These are phyloP conservation scores for Fagopyrum tataricum DNA, from an alignment of 148 eudicot species.

Conservation along the genomic window DNA sequence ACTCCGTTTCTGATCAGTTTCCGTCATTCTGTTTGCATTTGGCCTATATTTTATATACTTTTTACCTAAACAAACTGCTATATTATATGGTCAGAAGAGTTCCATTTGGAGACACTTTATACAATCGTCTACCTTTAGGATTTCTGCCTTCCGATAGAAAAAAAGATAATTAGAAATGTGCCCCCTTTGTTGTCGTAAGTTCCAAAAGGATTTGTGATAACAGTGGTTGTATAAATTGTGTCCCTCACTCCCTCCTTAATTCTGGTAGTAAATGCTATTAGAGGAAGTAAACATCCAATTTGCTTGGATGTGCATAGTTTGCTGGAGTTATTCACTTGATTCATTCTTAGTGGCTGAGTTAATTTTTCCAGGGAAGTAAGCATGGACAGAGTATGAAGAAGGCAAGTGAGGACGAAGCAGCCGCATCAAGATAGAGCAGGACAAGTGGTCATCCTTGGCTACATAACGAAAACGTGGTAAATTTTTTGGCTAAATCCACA, in stretches of 20 bases:
- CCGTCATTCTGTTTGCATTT: background rate
- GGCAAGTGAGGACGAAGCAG: conserved; percentile 36
- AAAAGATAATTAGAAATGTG: background rate
- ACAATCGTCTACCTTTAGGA: background rate
- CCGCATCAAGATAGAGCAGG: conserved; percentile 21
- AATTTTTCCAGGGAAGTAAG: conserved; percentile 45
- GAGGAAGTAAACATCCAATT: background rate
- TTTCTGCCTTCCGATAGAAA: background rate
- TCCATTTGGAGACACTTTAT: background rate
- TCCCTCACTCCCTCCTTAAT: background rate
- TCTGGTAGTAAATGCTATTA: background rate
- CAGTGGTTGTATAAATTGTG: background rate
- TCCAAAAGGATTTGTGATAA: background rate
- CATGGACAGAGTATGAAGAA: conserved; percentile 40
- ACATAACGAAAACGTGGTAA: background rate
- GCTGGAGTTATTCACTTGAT: background rate
- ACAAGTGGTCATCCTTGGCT: background rate
- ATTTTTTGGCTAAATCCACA: background rate
- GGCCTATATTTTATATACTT: background rate
- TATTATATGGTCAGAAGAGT: background rate
- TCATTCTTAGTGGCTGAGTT: background rate
- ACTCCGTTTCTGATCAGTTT: background rate
- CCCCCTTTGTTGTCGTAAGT: too few species aligned
- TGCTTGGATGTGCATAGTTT: background rate
- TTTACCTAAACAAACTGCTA: background rate